These are phyloP conservation scores for Posidonia oceanica DNA, from an alignment of 116 monocot species.

Conservation along the genomic window DNA sequence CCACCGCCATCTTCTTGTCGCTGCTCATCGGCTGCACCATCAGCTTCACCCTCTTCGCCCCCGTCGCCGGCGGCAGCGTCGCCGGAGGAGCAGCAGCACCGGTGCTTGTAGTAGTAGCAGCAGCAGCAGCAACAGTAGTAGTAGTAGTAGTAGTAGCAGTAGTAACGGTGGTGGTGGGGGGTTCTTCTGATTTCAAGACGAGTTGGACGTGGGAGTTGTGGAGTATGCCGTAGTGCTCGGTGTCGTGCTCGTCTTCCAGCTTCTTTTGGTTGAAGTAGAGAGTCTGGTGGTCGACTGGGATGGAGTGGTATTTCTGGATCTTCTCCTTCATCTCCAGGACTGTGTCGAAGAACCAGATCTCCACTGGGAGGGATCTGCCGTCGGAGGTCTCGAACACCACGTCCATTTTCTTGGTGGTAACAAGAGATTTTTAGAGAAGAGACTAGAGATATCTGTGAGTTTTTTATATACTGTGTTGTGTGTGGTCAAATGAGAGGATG, in stretches of 20 bases:
- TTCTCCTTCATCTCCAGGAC: constrained; percentile 31
- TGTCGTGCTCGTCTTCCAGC: constrained; percentile 33
- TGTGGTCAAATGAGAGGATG: too few species aligned
- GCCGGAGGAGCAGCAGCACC: too few species aligned
- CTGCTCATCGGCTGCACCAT: constrained; percentile 17
- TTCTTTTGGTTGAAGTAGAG: constrained; percentile 26
- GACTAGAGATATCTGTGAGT: too few species aligned
- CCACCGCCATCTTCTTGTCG: constrained; percentile 24
- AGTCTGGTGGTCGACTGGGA: constrained; percentile 20
- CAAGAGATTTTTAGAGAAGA: too few species aligned
- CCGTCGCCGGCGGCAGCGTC: too few species aligned
- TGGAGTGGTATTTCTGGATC: constrained; percentile 20
- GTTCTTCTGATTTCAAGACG: neutral
- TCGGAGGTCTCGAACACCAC: constrained; percentile 21
- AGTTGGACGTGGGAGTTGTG: constrained; percentile 30
- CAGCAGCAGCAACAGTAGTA: too few species aligned
- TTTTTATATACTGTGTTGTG: too few species aligned
- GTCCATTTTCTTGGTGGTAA: constrained; percentile 14
- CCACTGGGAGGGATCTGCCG: constrained; percentile 12
- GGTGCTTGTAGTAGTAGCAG: too few species aligned
- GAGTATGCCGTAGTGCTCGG: constrained; percentile 32
- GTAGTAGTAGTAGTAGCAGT: too few species aligned
- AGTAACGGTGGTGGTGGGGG: too few species aligned
- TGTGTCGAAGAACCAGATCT: constrained; percentile 38
- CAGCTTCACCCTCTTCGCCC: neutral